phyloP scores from a whole-genome alignment of 768 basidiomycete species.

The Phaffia tasmanica region DNA sequence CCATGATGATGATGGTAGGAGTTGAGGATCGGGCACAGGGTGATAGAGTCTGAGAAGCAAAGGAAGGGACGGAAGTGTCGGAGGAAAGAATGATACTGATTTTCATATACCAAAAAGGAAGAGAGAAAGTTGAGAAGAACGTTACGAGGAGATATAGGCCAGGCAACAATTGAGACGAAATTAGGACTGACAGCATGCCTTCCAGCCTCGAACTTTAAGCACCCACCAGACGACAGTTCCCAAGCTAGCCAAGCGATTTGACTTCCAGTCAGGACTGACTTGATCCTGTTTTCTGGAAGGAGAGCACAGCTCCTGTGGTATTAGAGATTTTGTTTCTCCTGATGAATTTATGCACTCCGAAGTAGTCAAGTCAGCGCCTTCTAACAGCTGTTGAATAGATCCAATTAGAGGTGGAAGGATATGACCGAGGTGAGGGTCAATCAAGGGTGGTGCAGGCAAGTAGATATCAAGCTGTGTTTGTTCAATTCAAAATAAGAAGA shows the following conservation, averaged over 20 bases:
- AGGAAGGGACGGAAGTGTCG: conserved; percentile 70
- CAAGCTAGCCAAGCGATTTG: conserved; percentile 50
- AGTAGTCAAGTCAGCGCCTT: conserved; percentile 36
- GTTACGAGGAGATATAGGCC: conserved; percentile 13
- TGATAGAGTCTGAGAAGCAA: conserved; percentile 59
- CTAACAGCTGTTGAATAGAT: conserved; percentile 36
- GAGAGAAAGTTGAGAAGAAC: neutral
- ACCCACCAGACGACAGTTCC: conserved; percentile 53
- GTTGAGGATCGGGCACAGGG: conserved; percentile 36
- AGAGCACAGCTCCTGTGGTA: too few relatives aligned
- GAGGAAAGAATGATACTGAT: conserved; percentile 84
- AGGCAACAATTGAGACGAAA: neutral
- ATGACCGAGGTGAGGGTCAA: conserved; percentile 76
- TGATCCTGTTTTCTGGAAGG: conserved; percentile 21
- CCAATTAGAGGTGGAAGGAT: conserved; percentile 67
- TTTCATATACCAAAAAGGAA: neutral
- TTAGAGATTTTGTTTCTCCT: conserved; percentile 8
- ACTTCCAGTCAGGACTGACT: conserved; percentile 38
- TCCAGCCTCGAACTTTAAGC: conserved; percentile 79
- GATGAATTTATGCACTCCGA: conserved; percentile 44
- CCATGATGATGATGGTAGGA: conserved; percentile 49
- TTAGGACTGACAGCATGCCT: conserved; percentile 65
- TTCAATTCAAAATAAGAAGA: too few relatives aligned
- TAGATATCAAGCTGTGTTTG: conserved; percentile 63
- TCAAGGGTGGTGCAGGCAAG: conserved; percentile 82